phyloP scores from a whole-genome alignment of 768 basidiomycete species.

The Piloderma croceum region DNA sequence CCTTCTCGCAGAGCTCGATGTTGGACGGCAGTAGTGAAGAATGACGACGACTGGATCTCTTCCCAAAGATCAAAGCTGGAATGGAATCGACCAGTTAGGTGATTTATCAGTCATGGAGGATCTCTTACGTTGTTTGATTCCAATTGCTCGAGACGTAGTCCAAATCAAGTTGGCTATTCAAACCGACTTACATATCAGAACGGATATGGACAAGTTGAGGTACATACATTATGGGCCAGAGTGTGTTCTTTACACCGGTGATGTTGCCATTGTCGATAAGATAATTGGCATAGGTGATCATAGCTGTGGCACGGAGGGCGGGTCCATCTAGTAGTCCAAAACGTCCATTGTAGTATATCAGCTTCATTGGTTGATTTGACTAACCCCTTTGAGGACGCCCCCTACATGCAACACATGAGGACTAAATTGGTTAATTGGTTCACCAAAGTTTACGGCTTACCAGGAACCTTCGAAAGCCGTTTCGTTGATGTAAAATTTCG shows the following conservation, averaged over 20 bases:
- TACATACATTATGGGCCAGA: slow-evolving; percentile 38
- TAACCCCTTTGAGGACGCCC: slow-evolving; percentile 57
- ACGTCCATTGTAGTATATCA: background rate
- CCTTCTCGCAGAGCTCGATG: slow-evolving; percentile 51
- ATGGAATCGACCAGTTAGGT: background rate
- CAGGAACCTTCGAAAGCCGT: slow-evolving; percentile 52
- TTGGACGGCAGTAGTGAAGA: slow-evolving; percentile 55
- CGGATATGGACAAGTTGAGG: no score
- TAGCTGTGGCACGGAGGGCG: slow-evolving; percentile 59
- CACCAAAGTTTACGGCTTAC: background rate
- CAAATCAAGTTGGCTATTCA: slow-evolving; percentile 40
- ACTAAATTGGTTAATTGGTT: background rate
- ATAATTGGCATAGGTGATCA: slow-evolving; percentile 66
- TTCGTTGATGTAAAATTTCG: slow-evolving; percentile 59
- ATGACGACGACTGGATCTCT: slow-evolving; percentile 44
- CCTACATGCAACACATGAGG: no score
- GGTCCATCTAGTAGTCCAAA: slow-evolving; percentile 52
- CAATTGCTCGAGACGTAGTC: slow-evolving; percentile 49
- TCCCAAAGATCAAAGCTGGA: slow-evolving; percentile 47
- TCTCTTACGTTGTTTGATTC: slow-evolving; percentile 42
- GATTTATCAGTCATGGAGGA: background rate
- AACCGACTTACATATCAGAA: background rate
- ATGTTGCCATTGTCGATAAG: slow-evolving; percentile 43
- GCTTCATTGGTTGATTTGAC: slow-evolving; percentile 1
- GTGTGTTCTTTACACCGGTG: slow-evolving; percentile 35